These are phyloP conservation scores for Alternaria ventricosa DNA, from an alignment of 2,329 filamentous ascomycete genomes.

Conservation along the genomic window DNA sequence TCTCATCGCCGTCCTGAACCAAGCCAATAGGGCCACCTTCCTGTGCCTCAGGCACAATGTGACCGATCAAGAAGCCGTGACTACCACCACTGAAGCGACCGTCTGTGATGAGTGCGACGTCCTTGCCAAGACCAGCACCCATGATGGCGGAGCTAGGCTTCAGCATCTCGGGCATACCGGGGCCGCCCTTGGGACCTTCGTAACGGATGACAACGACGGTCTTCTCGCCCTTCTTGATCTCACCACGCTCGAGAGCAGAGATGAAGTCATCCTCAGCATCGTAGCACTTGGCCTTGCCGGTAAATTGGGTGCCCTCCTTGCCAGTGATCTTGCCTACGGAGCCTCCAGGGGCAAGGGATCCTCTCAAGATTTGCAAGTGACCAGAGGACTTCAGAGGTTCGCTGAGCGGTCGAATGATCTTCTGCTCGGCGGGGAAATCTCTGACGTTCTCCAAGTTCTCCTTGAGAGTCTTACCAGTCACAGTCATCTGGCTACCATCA, in stretches of 20 bases:
- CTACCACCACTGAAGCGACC: constrained; percentile 80
- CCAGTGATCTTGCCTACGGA: constrained; percentile 79
- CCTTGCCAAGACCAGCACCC: constrained; percentile 74
- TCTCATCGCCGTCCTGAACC: constrained; percentile 79
- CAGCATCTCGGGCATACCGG: constrained; percentile 78
- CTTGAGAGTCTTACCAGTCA: constrained; percentile 58
- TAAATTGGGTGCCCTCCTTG: constrained; percentile 73
- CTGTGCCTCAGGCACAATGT: constrained; percentile 86
- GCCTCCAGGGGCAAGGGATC: constrained; percentile 72
- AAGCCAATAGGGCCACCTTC: constrained; percentile 85
- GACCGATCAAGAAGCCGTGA: constrained; percentile 86
- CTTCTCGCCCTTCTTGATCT: constrained; percentile 78
- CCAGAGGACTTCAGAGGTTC: constrained; percentile 75
- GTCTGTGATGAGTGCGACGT: constrained; percentile 77
- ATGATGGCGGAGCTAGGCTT: constrained; percentile 76
- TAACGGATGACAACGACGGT: constrained; percentile 79
- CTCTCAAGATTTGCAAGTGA: constrained; percentile 75
- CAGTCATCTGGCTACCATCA: constrained; percentile 57
- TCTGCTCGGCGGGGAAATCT: constrained; percentile 71
- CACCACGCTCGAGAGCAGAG: constrained; percentile 68
- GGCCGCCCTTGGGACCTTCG: constrained; percentile 74
- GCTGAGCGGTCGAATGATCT: constrained; percentile 71
- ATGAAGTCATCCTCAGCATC: constrained; percentile 75
- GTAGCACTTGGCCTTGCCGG: constrained; percentile 73
- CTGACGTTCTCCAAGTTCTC: constrained; percentile 61